phyloP scores from a whole-genome alignment of 805 yeast genomes.

The Torulaspora indica region DNA sequence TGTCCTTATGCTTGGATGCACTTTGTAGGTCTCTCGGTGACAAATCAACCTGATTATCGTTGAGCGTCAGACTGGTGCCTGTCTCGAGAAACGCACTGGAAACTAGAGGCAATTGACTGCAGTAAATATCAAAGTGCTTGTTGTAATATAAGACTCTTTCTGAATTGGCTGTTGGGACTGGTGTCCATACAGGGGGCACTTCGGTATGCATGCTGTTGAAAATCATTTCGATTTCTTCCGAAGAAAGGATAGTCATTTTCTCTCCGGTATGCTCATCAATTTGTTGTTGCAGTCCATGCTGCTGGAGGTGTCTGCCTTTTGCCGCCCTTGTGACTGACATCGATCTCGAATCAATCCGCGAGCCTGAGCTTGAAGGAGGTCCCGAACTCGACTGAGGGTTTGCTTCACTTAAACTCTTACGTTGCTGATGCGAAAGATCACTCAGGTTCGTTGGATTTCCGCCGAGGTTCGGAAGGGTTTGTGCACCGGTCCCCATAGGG shows the following conservation, averaged over 20 bases:
- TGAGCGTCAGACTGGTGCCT: slow-evolving; percentile 31
- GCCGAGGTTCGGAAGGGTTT: slow-evolving; percentile 2
- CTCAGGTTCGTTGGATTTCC: background rate
- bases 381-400: slow-evolving; percentile 8
- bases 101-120: slow-evolving; percentile 54
- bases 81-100: slow-evolving; percentile 38
- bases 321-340: slow-evolving; percentile 1
- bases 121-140: slow-evolving; percentile 54
- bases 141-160: slow-evolving; percentile 58
- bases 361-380: slow-evolving; percentile 9
- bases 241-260: slow-evolving; percentile 30
- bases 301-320: slow-evolving; percentile 9
- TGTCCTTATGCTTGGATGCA: slow-evolving; percentile 11
- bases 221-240: slow-evolving; percentile 39
- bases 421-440: slow-evolving; percentile 5
- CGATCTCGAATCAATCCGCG: slow-evolving; percentile 9
- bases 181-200: slow-evolving; percentile 53
- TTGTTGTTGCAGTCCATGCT: slow-evolving; percentile 11
- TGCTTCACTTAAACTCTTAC: slow-evolving; percentile 3
- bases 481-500: slow-evolving; percentile 1
- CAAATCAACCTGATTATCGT: slow-evolving; percentile 31
- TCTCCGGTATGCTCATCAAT: slow-evolving; percentile 5
- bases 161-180: slow-evolving; percentile 44
- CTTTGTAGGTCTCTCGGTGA: slow-evolving; percentile 29
- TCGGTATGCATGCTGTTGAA: slow-evolving; percentile 35